Evolutionary conservation across 2,329 filamentous ascomycete species (phyloP).

Genomic region (Chaetomium olivaceum): DNA sequence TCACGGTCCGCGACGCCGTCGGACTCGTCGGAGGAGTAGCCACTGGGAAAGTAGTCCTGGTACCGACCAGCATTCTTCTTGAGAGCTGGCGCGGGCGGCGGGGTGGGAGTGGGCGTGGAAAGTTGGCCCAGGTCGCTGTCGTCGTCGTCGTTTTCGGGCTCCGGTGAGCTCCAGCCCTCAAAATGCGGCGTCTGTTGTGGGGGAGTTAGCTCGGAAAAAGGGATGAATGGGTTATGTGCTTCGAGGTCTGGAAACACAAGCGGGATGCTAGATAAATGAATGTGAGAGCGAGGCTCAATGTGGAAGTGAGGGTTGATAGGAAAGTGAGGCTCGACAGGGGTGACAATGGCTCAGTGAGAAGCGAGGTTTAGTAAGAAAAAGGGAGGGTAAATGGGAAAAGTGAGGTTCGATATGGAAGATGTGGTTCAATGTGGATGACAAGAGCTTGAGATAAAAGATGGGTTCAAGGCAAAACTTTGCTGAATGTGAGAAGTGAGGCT

Average conservation of each 20-base stretch:
- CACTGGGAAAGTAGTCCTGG: not conserved
- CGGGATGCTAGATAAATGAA: no score
- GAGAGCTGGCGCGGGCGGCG: not conserved
- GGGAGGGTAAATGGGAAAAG: no score
- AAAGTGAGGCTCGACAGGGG: not conserved
- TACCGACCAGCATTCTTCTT: not conserved
- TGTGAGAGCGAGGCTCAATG: no score
- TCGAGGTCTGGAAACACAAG: not conserved
- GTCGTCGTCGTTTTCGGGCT: not conserved
- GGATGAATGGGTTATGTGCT: not conserved
- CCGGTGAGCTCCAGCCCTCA: not conserved
- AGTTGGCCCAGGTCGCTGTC: not conserved
- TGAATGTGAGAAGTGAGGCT: no score
- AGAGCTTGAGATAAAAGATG: no score
- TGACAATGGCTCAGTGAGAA: no score
- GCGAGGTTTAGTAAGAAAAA: no score
- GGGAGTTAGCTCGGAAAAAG: not conserved
- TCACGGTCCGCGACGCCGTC: not conserved
- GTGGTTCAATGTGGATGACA: not conserved
- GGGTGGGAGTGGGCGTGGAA: not conserved
- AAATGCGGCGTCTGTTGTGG: not conserved
- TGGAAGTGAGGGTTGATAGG: not conserved
- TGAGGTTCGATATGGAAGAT: no score
- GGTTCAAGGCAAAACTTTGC: no score
- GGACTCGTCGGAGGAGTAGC: not conserved